Conservation (phyloP, 2,329 filamentous ascomycete species). For the Alternaria longipes region DNA sequence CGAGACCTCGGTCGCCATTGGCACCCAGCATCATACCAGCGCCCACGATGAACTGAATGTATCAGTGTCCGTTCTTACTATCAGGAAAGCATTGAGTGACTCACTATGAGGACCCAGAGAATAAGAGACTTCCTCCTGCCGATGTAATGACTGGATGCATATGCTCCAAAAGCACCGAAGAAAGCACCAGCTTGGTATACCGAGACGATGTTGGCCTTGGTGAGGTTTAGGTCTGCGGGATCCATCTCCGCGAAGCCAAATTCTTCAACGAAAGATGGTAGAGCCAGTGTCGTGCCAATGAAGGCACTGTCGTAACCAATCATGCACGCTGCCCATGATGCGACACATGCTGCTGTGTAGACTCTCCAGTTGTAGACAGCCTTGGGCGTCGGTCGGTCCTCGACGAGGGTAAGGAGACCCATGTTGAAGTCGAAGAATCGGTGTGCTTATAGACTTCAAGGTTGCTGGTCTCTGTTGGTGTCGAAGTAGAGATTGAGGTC, state of each 20-base stretch:
- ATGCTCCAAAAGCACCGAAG: conserved; percentile 70
- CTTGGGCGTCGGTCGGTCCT: conserved; percentile 63
- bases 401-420: conserved; percentile 48
- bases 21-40: conserved; percentile 74
- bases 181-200: conserved; percentile 86
- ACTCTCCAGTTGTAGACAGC: conserved; percentile 69
- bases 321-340: conserved; percentile 67
- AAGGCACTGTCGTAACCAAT: conserved; percentile 76
- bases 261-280: conserved; percentile 74
- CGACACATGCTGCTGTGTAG: conserved; percentile 63
- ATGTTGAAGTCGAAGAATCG: conserved; percentile 27
- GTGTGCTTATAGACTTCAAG: neutral
- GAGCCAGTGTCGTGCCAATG: conserved; percentile 76
- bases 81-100: neutral
- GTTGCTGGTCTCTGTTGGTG: conserved; percentile 1
- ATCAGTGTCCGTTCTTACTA: conserved; percentile 1
- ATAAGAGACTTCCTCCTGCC: conserved; percentile 73
- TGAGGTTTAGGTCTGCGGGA: conserved; percentile 61
- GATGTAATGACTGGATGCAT: conserved; percentile 70
- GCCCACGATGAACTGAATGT: conserved; percentile 68
- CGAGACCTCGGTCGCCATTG: conserved; percentile 58
- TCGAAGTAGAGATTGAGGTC: conserved; percentile 3
- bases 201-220: conserved; percentile 80
- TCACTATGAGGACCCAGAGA: conserved; percentile 63
- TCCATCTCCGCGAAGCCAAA: conserved; percentile 69